Conservation (phyloP, 2,329 filamentous ascomycete genomes). For the Stemphylium beticola region DNA sequence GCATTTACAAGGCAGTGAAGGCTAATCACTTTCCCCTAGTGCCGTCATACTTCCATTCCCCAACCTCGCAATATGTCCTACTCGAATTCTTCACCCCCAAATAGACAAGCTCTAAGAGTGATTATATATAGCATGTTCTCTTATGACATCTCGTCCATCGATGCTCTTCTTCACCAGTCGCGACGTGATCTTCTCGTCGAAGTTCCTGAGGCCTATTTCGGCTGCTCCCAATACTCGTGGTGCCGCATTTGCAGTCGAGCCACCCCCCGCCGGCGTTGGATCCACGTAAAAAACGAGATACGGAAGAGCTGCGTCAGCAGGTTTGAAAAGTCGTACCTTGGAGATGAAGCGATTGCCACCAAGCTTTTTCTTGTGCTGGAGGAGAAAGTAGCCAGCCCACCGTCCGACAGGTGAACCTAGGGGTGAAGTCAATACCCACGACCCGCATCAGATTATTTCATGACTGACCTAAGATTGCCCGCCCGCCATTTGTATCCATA, state of each 20-base stretch:
- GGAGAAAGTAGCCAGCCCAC: conserved; percentile 18
- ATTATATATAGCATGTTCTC: conserved; percentile 4
- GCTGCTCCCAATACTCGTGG: background rate
- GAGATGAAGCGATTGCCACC: conserved; percentile 16
- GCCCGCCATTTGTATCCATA: conserved; percentile 3
- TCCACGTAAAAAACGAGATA: conserved; percentile 19
- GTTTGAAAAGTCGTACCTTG: conserved; percentile 15
- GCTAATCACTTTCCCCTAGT: too few species aligned
- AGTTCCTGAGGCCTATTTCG: background rate
- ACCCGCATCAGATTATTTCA: too few species aligned
- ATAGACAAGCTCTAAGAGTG: background rate
- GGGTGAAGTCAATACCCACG: background rate
- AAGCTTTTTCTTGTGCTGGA: conserved; percentile 17
- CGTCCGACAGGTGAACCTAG: conserved; percentile 15
- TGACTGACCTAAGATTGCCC: conserved; percentile 13
- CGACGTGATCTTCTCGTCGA: background rate
- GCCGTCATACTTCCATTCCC: too few species aligned
- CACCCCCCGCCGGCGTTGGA: background rate
- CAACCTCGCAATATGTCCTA: too few species aligned
- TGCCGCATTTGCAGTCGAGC: background rate
- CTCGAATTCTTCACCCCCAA: too few species aligned
- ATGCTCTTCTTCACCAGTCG: background rate
- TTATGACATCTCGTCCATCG: background rate
- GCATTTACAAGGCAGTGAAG: too few species aligned
- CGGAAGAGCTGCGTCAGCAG: background rate